Percentiles rank a stretch among this genome's conserved stretches.
phyloP scores from a whole-genome alignment of 306 rosid genomes.

The Quercus dentata region DNA sequence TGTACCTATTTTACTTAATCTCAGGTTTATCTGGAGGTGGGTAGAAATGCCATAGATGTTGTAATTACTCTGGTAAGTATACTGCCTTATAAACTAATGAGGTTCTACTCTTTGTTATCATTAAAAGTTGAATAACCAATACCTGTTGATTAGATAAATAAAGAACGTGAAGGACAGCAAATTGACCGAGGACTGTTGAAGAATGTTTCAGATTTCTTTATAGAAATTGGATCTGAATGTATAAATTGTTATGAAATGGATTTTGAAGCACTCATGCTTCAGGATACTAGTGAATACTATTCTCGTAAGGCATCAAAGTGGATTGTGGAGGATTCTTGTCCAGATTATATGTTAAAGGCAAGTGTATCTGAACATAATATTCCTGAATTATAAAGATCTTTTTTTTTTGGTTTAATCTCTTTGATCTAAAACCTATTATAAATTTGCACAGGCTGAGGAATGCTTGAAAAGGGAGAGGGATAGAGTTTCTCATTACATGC shows the following conservation, averaged over 20 bases:
- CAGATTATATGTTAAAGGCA: conserved; percentile 86
- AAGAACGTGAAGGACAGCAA: conserved; percentile 87
- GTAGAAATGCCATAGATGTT: conserved; percentile 47
- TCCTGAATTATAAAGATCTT: neutral
- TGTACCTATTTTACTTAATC: conserved; percentile 3
- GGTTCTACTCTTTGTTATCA: neutral
- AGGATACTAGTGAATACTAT: conserved; percentile 57
- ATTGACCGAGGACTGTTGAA: conserved; percentile 69
- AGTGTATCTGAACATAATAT: conserved; percentile 18
- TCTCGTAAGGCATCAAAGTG: conserved; percentile 65
- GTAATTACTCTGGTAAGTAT: conserved; percentile 60
- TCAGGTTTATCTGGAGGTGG: conserved; percentile 58
- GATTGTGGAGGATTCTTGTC: conserved; percentile 74
- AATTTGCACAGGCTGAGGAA: conserved; percentile 39
- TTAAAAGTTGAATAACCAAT: conserved; percentile 14
- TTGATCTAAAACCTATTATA: neutral
- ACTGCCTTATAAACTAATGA: neutral
- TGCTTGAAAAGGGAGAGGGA: conserved; percentile 51
- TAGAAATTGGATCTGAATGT: conserved; percentile 65
- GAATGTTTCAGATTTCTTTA: conserved; percentile 61
- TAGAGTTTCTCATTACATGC: conserved; percentile 41
- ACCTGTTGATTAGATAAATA: conserved; percentile 48
- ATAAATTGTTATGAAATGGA: conserved; percentile 53
- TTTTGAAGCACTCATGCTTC: conserved; percentile 63
- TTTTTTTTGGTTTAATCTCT: neutral